Evolutionary conservation across 2,329 filamentous ascomycete genomes (phyloP), one percentile per base, ranked within the genome.

Genomic region (Diaporthe longicolla): DNA sequence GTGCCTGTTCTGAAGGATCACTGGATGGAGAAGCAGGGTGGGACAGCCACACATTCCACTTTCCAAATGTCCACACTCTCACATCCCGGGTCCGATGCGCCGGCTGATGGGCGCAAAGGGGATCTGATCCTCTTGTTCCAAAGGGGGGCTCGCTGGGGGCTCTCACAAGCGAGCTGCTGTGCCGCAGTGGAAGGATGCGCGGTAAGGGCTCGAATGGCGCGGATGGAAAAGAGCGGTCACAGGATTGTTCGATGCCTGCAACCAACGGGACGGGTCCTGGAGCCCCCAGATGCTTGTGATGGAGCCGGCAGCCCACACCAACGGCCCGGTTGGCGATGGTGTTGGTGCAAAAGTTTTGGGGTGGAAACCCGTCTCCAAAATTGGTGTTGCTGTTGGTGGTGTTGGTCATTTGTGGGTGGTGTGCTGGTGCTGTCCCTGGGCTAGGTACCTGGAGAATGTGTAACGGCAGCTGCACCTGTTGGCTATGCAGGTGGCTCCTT

Each of bases 201-300:
- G 40, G 17, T 6, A 43, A 19, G 40, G 40, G 17, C 17, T 19
- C 17, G 29, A 26, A 59, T 32, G 55, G 40, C 32, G n/a, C 50
- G 35, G 61, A 74, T 15, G 26, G 40, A 70, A 74, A 74, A 68
- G 40, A 72, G 73, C 73, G 73, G 73, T 74, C 73, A 74, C 73
- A 68, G 63, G 48, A 10, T 63, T 54, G 45, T 52, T 43, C 61
- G 61, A 37, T 66, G 61, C 45, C 45, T 66, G 61, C 61, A 19
- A n/a, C 61, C 61, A 37, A 66, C 21, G 48, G 21, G 15, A 35
- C 19, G 45, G 21, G 43, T 21, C 21, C 29, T 43, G 40, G 40
- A 17, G 40, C 13, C 40, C 15, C 15, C 40, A 6, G 40, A 1
- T 43, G 40, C 40, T 43, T 43, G 40, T 43, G 45, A 68, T 52